Conservation (phyloP, 352 stramenopile genomes). For the Globisporangium recalcitrans region DNA sequence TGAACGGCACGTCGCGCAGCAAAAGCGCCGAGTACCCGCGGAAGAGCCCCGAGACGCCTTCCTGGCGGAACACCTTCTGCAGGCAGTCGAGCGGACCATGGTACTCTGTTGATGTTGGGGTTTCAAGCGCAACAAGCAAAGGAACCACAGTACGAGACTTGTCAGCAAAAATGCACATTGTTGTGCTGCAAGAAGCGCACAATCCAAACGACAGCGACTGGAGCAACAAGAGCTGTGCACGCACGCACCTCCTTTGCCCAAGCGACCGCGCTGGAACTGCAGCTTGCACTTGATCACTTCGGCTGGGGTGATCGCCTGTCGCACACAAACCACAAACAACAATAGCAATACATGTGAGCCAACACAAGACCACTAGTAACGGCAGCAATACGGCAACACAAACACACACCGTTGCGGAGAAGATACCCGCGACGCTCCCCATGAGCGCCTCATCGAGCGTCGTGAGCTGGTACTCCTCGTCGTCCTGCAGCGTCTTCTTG, state of each 20-base stretch:
- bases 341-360: not conserved
- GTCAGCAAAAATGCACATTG: conserved; percentile 3
- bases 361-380: not conserved
- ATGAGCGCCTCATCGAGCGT: conserved; percentile 81
- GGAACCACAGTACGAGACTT: not conserved
- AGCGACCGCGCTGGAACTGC: conserved; percentile 64
- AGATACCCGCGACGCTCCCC: conserved; percentile 72
- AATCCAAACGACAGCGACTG: not conserved
- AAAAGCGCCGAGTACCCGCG: conserved; percentile 79
- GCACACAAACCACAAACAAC: not conserved
- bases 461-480: conserved; percentile 57
- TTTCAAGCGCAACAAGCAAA: not conserved
- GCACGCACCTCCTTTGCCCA: conserved; percentile 51
- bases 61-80: conserved; percentile 50
- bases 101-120: conserved; percentile 32
- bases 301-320: conserved; percentile 73
- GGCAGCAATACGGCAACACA: not conserved
- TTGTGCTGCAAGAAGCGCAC: not conserved
- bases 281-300: conserved; percentile 87
- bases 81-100: conserved; percentile 64
- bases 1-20: conserved; percentile 86
- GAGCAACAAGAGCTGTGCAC: not conserved
- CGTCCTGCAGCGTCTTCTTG: conserved; percentile 27
- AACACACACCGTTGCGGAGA: conserved; percentile 66
- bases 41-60: conserved; percentile 66